Evolutionary conservation across 257 asterid species (phyloP), one percentile per base, ranked within the genome.

Genomic region (Cynanchum wilfordii): DNA sequence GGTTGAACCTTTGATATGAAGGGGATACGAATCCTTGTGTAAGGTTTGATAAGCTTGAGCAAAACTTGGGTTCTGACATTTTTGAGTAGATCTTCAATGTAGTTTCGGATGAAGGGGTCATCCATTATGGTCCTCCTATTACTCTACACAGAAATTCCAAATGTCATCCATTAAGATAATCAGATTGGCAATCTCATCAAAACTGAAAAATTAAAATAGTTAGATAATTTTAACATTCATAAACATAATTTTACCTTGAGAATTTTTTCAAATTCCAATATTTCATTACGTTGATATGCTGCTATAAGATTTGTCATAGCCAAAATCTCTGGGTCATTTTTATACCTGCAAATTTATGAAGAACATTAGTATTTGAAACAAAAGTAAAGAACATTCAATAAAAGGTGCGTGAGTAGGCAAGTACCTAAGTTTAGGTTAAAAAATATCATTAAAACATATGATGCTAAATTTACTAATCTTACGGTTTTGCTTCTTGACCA

Each of bases 401-500:
- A 66, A 45, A 66, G 30, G 11, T 69, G 70, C 62, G 58, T 73
- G 66, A 72, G 52, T 62, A 54, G 30, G 74, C 56, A 42, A 42
- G 47, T 7, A 42, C 11, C 47, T 42, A 42, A 42, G 0, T 42
- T 27, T 29, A 29, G 15, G n/a, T 29, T 29, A 9, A 13, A 29
- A 60, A 27, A 19, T 2, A 27, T 24, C 55, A 6, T 7, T 16
- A 68, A 33, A 42, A 68, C 55, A 45, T 19, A 19, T 7, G 29
- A 27, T 8, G 29, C 30, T 59, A 45, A 73, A 64, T 42, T 42
- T 20, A 24, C 45, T 47, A 17, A 81, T 77, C 98, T 77, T 86
- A 95, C 99, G 98, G 99, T 79, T 95, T 95, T 69, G 99, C 99
- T 80, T 95, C 99, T 82, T 92, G 99, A 75, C 98, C 99, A 75